Conservation (phyloP, 176 grass and related monocot species). For the Ampelocalamus luodianensis region DNA sequence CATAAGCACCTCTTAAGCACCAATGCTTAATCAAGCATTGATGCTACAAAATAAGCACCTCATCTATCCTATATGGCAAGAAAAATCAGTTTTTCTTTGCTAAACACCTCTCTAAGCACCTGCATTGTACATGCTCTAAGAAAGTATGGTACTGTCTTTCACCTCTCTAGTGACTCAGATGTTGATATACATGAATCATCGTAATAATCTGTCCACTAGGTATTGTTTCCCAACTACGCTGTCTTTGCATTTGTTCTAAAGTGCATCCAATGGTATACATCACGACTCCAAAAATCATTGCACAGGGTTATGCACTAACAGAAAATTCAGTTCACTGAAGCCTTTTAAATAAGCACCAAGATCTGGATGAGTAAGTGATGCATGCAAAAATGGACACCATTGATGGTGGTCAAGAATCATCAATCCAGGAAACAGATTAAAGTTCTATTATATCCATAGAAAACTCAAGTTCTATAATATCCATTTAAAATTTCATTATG, state of each 20-base stretch:
- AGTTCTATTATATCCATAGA: constrained; percentile 10
- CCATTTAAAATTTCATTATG: constrained; percentile 23
- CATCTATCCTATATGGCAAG: too few species aligned
- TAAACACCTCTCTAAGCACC: too few species aligned
- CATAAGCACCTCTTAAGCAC: too few species aligned
- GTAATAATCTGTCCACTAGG: background rate
- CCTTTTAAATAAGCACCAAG: background rate
- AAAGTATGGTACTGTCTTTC: background rate
- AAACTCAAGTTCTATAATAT: constrained; percentile 16
- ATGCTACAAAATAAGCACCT: too few species aligned
- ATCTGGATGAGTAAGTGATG: background rate
- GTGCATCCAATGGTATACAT: background rate
- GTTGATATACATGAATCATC: background rate
- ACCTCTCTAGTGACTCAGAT: background rate
- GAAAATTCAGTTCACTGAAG: background rate
- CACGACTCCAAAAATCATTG: background rate
- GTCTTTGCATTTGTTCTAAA: too few species aligned
- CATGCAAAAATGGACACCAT: background rate
- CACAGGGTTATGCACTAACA: background rate
- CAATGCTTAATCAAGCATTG: too few species aligned
- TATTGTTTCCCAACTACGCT: too few species aligned
- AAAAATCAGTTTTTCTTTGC: too few species aligned
- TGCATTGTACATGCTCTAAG: too few species aligned
- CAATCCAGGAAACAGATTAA: background rate
- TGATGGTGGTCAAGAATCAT: background rate